Evolutionary conservation across 352 stramenopile genomes (phyloP), one percentile per base, ranked within the genome.

Genomic region (Phytophthora nicotianae): DNA sequence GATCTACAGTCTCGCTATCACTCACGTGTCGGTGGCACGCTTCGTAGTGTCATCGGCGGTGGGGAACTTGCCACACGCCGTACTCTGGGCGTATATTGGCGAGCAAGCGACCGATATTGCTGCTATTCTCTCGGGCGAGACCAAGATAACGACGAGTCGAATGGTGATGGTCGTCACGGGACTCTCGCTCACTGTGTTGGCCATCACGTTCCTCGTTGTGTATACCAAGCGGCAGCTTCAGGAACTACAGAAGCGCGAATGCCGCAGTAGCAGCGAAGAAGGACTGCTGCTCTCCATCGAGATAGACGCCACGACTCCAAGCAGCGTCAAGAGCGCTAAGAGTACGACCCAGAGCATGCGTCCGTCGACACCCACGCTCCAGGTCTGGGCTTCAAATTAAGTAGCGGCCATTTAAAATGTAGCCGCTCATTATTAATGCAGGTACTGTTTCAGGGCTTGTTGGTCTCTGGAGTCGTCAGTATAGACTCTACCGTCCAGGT

Each of bases 1-100:
- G 51, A 86, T 79, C 63, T 93, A 91, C 70, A 87, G 62, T n/a
- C 62, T 93, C 13, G 80, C 84, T 41, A 86, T 93, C 52, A 93
- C 84, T 0, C 72, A 86, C 17, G 71, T 93, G 20, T 85, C 82
- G 17, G 43, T 73, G 17, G 50, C 53, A 40, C 71, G 82, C 7
- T 93, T 93, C 48, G 70, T 62, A 0, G 57, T 89, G 48, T 90
- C 84, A 0, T 85, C 79, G 4, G 68, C 75, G 3, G 40, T 90
- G 11, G 83, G 77, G 13, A 81, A 73, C 33, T 14, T 83, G 26
- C 84, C 84, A 14, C 79, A 91, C 55, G 75, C 84, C 2, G 50
- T 91, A 19, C 47, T 93, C 1, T 93, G 84, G 80, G 82, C 84
- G 2, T 88, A 89, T 51, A 79, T 92, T 46, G 83, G 83, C 20